Conservation (phyloP, 306 rosid species). For the Hippophae tibetana region DNA sequence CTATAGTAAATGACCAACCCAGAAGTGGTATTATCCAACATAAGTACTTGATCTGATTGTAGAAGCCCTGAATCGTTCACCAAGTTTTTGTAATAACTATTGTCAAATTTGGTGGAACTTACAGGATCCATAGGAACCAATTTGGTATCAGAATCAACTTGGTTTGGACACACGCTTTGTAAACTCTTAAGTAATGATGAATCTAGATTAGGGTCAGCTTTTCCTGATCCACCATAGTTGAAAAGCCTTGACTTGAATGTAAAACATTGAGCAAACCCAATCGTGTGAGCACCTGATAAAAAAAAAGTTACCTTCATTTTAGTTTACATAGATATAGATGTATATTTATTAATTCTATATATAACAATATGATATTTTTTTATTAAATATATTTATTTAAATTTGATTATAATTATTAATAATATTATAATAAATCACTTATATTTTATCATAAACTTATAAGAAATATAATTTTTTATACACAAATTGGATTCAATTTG, state of each 20-base stretch:
- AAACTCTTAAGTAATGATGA: slow-evolving; percentile 34
- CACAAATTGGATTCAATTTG: no score
- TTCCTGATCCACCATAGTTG: slow-evolving; percentile 52
- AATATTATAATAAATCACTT: no score
- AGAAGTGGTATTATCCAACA: slow-evolving; percentile 46
- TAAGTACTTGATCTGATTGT: slow-evolving; percentile 69
- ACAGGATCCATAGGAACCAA: slow-evolving; percentile 52
- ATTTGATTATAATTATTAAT: no score
- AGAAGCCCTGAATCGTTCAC: slow-evolving; percentile 59
- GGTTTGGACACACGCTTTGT: slow-evolving; percentile 48
- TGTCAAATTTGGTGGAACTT: slow-evolving; percentile 51
- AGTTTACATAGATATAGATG: no score
- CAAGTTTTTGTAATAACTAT: slow-evolving; percentile 54
- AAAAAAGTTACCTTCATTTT: no score
- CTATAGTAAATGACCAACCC: slow-evolving; percentile 46
- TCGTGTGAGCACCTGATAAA: slow-evolving; percentile 61
- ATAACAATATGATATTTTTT: no score
- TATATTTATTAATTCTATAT: no score
- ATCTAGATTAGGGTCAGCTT: slow-evolving; percentile 61
- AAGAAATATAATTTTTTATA: no score
- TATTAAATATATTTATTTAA: neutral
- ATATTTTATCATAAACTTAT: no score
- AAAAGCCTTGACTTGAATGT: slow-evolving; percentile 75
- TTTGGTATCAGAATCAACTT: slow-evolving; percentile 48
- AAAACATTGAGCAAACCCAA: slow-evolving; percentile 81